Percentiles rank a stretch among this genome's conserved stretches.
Conservation (phyloP, 257 asterid genomes). For the Solanum pinnatisectum region DNA sequence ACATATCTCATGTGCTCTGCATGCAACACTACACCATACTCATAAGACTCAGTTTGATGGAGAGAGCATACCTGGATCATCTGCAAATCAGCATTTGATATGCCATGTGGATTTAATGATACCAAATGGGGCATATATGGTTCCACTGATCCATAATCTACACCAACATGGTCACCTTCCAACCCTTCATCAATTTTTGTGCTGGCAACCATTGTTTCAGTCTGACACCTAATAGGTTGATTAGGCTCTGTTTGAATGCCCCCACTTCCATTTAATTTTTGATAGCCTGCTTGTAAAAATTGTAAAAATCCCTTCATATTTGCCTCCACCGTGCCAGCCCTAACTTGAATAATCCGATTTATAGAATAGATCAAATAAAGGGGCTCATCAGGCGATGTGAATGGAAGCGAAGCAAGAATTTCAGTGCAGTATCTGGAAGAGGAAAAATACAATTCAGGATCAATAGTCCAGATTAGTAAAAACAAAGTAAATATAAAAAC, state of each 20-base stretch:
- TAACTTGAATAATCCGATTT: slow-evolving; percentile 87
- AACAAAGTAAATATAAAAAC: neutral
- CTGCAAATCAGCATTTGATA: slow-evolving; percentile 43
- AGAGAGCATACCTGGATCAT: slow-evolving; percentile 54
- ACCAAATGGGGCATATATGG: slow-evolving; percentile 21
- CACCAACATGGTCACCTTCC: slow-evolving; percentile 22
- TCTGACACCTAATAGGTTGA: slow-evolving; percentile 16
- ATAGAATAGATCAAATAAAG: slow-evolving; percentile 80
- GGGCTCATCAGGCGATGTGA: slow-evolving; percentile 86
- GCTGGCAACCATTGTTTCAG: slow-evolving; percentile 18
- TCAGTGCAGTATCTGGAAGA: slow-evolving; percentile 79
- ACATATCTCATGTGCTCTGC: neutral
- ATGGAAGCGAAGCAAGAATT: slow-evolving; percentile 90
- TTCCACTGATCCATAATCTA: slow-evolving; percentile 21
- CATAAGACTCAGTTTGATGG: neutral
- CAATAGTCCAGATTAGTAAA: neutral
- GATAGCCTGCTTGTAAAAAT: slow-evolving; percentile 40
- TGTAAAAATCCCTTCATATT: slow-evolving; percentile 75
- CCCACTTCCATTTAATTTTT: slow-evolving; percentile 36
- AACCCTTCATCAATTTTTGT: slow-evolving; percentile 30
- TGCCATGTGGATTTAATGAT: slow-evolving; percentile 25
- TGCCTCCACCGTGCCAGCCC: slow-evolving; percentile 82
- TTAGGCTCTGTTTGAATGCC: slow-evolving; percentile 18
- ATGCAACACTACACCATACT: neutral
- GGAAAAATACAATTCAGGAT: slow-evolving; percentile 17